phyloP scores from a whole-genome alignment of 345 rosid species.

The Moringa oleifera region DNA sequence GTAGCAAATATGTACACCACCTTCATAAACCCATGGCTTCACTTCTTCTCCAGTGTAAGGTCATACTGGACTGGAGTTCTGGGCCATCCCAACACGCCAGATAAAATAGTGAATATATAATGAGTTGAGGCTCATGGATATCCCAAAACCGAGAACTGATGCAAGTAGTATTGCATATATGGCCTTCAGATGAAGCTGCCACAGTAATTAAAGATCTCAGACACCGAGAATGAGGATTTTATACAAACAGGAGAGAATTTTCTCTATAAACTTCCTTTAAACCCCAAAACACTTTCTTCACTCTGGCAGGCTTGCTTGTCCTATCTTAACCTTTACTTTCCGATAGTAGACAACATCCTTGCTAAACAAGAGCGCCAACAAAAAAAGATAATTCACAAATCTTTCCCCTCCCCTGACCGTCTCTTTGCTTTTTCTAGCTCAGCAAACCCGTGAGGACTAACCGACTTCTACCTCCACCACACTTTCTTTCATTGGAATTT shows the following conservation, averaged over 20 bases:
- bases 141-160: conserved; percentile 69
- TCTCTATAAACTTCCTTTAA: too few species aligned
- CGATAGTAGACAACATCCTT: too few species aligned
- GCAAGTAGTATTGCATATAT: conserved; percentile 57
- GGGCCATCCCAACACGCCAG: conserved; percentile 39
- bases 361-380: too few species aligned
- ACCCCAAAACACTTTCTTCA: too few species aligned
- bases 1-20: background rate
- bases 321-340: too few species aligned
- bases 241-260: background rate
- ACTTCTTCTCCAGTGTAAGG: too few species aligned
- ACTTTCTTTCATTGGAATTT: background rate
- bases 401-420: too few species aligned
- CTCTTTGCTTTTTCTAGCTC: too few species aligned
- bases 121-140: conserved; percentile 68
- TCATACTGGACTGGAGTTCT: conserved; percentile 47
- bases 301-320: too few species aligned
- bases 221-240: background rate
- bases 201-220: conserved; percentile 6
- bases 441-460: too few species aligned
- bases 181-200: conserved; percentile 69
- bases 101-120: conserved; percentile 41
- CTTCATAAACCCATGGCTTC: background rate
- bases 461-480: background rate
- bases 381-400: too few species aligned